These are phyloP conservation scores for Cadophora luteo-olivacea DNA, from an alignment of 2,329 filamentous ascomycete species.

Conservation along the genomic window DNA sequence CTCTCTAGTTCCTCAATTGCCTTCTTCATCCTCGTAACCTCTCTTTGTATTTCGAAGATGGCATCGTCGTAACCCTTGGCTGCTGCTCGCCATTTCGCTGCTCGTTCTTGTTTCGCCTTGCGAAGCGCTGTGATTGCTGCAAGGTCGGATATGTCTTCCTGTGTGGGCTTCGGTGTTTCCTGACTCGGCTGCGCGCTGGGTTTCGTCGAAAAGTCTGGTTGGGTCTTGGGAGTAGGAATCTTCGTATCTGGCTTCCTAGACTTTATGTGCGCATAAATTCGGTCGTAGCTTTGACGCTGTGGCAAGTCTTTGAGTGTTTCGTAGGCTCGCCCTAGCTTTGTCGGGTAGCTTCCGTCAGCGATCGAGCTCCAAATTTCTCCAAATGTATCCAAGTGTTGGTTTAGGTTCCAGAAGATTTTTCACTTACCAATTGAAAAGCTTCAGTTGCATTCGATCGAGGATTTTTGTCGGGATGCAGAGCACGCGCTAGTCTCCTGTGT, in stretches of 20 bases:
- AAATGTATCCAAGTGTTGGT: not conserved
- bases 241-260: not conserved
- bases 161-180: constrained; percentile 1
- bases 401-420: not conserved
- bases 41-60: constrained; percentile 35
- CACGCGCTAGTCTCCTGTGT: constrained; percentile 46
- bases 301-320: constrained; percentile 46
- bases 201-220: constrained; percentile 23
- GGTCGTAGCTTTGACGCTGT: constrained; percentile 45
- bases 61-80: constrained; percentile 36
- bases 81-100: constrained; percentile 39
- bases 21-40: constrained; percentile 38
- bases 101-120: constrained; percentile 44
- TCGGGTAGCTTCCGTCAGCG: not conserved
- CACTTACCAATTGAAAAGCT: constrained; percentile 45
- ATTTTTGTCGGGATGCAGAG: constrained; percentile 48
- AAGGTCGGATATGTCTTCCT: constrained; percentile 32
- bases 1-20: constrained; percentile 41
- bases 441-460: constrained; percentile 42
- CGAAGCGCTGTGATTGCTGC: constrained; percentile 41
- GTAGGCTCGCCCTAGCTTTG: constrained; percentile 46
- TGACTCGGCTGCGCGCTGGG: not conserved
- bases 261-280: constrained; percentile 39
- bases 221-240: not conserved
- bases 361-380: not conserved